Conservation (phyloP, 192 early-diverging fungal species). For the Paraglomus brasilianum region DNA sequence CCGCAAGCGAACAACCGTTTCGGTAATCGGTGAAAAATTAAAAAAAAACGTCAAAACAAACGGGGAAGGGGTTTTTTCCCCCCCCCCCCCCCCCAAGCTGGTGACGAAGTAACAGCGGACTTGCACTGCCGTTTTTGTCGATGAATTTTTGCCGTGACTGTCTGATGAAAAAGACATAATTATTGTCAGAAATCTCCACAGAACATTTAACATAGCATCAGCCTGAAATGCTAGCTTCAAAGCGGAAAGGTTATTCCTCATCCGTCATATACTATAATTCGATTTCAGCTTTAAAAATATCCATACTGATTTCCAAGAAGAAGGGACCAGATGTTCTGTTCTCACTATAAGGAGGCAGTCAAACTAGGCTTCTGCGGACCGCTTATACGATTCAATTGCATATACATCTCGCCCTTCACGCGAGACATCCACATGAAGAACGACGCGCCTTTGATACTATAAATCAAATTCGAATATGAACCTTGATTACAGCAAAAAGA, state of each 20-base stretch:
- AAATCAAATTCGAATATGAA: background rate
- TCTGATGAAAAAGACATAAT: no score
- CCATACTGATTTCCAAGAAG: conserved; percentile 44
- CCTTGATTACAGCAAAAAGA: conserved; percentile 33
- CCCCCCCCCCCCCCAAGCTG: no score
- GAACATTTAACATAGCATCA: conserved; percentile 40
- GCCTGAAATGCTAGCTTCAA: conserved; percentile 85
- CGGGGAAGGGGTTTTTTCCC: no score
- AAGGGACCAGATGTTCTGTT: background rate
- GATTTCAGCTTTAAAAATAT: conserved; percentile 79
- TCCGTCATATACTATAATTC: conserved; percentile 74
- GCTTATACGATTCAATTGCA: conserved; percentile 80
- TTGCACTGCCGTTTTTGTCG: no score
- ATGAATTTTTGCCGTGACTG: no score
- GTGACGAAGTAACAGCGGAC: no score
- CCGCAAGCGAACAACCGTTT: no score
- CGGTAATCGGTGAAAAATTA: no score
- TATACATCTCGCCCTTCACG: conserved; percentile 91
- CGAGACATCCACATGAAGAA: conserved; percentile 55
- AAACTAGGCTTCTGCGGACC: conserved; percentile 86
- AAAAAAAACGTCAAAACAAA: no score
- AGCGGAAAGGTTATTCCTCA: conserved; percentile 89
- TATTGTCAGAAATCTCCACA: no score
- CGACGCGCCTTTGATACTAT: background rate
- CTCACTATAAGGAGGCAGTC: conserved; percentile 35